phyloP scores from a whole-genome alignment of 192 early-diverging fungal species.

The Gigaspora rosea region DNA sequence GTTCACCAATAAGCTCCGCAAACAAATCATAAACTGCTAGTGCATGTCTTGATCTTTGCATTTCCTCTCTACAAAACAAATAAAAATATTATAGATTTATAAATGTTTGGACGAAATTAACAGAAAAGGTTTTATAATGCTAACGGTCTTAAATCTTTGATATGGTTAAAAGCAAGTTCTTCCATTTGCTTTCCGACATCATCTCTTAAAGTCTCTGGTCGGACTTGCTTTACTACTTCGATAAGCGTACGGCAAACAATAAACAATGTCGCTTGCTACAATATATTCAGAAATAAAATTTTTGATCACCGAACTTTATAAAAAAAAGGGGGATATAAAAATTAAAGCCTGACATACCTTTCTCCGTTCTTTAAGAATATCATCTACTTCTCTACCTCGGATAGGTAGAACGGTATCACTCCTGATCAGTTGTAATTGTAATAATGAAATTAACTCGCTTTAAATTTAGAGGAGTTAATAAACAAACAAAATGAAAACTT shows the following conservation, averaged over 20 bases:
- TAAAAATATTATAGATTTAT: not conserved
- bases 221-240: constrained; percentile 78
- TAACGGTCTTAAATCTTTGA: constrained; percentile 87
- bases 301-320: not conserved
- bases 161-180: constrained; percentile 90
- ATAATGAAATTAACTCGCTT: not conserved
- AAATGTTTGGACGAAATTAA: not conserved
- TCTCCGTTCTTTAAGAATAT: constrained; percentile 62
- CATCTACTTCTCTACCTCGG: constrained; percentile 54
- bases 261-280: constrained; percentile 56
- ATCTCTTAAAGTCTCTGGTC: constrained; percentile 70
- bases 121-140: constrained; percentile 30
- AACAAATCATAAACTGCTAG: constrained; percentile 89
- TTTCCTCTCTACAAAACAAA: constrained; percentile 51
- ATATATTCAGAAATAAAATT: not conserved
- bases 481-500: constrained; percentile 3
- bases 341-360: constrained; percentile 44
- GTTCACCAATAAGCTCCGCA: constrained; percentile 87
- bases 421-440: constrained; percentile 1
- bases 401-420: constrained; percentile 36
- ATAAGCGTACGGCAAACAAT: constrained; percentile 88
- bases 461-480: not conserved
- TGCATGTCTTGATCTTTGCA: constrained; percentile 73
- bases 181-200: constrained; percentile 87
- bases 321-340: not conserved